Conservation (phyloP, 2,329 filamentous ascomycete genomes). For the Clonostachys rosea region DNA sequence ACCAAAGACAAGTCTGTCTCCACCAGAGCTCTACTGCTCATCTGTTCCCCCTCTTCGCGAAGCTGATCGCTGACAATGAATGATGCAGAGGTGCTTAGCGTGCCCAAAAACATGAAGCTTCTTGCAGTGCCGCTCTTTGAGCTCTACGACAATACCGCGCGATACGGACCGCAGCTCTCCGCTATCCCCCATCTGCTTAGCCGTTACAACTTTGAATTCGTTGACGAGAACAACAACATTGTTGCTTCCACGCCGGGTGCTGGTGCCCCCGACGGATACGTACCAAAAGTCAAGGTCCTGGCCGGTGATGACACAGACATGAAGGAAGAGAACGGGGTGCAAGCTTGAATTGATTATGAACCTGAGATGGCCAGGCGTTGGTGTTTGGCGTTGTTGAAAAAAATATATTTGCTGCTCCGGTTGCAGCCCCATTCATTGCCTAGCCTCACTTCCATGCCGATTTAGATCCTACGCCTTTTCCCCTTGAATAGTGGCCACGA, state of each 20-base stretch:
- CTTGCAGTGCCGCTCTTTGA: slow-evolving; percentile 96
- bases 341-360: slow-evolving; percentile 5
- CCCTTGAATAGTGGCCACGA: slow-evolving; percentile 93
- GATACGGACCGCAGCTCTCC: slow-evolving; percentile 93
- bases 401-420: too few relatives aligned
- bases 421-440: too few relatives aligned
- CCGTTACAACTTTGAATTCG: slow-evolving; percentile 95
- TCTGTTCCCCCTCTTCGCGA: neutral
- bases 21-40: neutral
- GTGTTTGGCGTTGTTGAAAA: slow-evolving; percentile 13
- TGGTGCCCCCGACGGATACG: slow-evolving; percentile 49
- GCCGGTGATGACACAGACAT: slow-evolving; percentile 59
- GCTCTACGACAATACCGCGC: slow-evolving; percentile 92
- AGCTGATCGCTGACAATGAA: slow-evolving; percentile 2
- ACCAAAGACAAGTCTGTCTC: slow-evolving; percentile 74
- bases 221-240: slow-evolving; percentile 87
- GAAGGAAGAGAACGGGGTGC: slow-evolving; percentile 40
- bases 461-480: slow-evolving; percentile 48
- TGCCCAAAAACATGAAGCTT: slow-evolving; percentile 99
- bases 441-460: too few relatives aligned
- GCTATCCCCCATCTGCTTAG: slow-evolving; percentile 94
- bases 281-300: slow-evolving; percentile 62
- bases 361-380: slow-evolving; percentile 3
- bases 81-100: slow-evolving; percentile 77
- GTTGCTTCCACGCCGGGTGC: slow-evolving; percentile 79